phyloP scores from a whole-genome alignment of 1,284 basidiomycete species.

The Amylostereum areolatum region DNA sequence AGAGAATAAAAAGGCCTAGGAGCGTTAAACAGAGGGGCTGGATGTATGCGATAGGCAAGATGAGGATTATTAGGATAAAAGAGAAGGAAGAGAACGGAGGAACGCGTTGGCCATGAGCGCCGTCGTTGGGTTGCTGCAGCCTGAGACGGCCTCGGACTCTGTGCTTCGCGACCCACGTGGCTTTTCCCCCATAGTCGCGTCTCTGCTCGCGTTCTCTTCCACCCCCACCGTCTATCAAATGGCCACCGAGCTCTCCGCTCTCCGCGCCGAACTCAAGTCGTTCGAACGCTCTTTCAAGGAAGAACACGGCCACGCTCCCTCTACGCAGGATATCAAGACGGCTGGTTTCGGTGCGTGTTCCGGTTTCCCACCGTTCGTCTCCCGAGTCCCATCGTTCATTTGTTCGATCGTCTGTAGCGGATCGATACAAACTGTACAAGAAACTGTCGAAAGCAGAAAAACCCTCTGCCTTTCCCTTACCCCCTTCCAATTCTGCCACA shows the following conservation, averaged over 20 bases:
- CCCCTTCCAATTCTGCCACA: constrained; percentile 8
- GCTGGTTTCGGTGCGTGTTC: constrained; percentile 60
- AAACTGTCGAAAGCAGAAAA: constrained; percentile 51
- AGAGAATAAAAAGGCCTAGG: no score
- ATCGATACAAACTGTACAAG: constrained; percentile 82
- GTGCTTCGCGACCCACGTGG: background rate
- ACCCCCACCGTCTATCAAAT: background rate
- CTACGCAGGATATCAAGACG: constrained; percentile 73
- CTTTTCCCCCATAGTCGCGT: background rate
- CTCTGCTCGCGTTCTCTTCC: background rate
- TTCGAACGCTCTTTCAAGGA: constrained; percentile 79
- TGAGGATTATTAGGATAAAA: no score
- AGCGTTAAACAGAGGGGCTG: no score
- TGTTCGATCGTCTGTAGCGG: constrained; percentile 40
- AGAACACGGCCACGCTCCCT: constrained; percentile 56
- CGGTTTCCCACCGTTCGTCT: constrained; percentile 4
- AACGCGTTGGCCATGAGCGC: no score
- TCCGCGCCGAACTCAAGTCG: constrained; percentile 73
- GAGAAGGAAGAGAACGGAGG: no score
- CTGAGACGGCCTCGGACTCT: no score
- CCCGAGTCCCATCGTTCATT: constrained; percentile 18
- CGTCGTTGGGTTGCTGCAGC: no score
- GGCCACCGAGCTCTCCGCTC: constrained; percentile 35
- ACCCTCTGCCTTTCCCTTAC: constrained; percentile 12
- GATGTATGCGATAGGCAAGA: no score